Evolutionary conservation across 805 yeast species (phyloP).

Genomic region (Ogataea polymorpha): DNA sequence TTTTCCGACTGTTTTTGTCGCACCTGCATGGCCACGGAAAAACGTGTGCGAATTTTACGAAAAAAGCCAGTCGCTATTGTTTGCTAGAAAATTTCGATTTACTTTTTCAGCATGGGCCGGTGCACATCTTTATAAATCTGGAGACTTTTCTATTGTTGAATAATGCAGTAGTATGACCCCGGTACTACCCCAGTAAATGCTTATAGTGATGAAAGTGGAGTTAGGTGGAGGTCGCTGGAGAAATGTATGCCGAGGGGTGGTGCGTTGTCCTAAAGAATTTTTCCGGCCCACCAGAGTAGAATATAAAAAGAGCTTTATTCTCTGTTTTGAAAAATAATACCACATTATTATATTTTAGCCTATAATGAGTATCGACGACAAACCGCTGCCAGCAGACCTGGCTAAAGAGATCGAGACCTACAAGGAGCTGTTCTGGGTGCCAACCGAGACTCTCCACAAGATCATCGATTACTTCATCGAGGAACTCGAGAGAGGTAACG

Average conservation of each 20-base stretch:
- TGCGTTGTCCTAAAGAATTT: conserved; percentile 3
- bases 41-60: not conserved
- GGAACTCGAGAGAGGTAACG: conserved; percentile 52
- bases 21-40: conserved; percentile 6
- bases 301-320: conserved; percentile 1
- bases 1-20: not conserved
- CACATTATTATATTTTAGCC: not conserved
- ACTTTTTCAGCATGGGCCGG: not conserved
- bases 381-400: conserved; percentile 22
- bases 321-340: not conserved
- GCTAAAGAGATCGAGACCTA: conserved; percentile 34
- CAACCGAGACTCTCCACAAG: conserved; percentile 39
- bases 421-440: conserved; percentile 41
- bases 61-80: conserved; percentile 1
- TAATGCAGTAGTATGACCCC: not conserved
- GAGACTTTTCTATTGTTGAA: conserved; percentile 7
- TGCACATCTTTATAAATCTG: not conserved
- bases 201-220: conserved; percentile 4
- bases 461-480: conserved; percentile 48
- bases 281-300: not conserved
- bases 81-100: not conserved
- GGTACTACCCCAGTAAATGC: conserved; percentile 3
- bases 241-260: not conserved
- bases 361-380: conserved; percentile 8
- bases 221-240: conserved; percentile 6